Evolutionary conservation across 495 filamentous ascomycete species (phyloP).

Genomic region (Penicillium subrubescens): DNA sequence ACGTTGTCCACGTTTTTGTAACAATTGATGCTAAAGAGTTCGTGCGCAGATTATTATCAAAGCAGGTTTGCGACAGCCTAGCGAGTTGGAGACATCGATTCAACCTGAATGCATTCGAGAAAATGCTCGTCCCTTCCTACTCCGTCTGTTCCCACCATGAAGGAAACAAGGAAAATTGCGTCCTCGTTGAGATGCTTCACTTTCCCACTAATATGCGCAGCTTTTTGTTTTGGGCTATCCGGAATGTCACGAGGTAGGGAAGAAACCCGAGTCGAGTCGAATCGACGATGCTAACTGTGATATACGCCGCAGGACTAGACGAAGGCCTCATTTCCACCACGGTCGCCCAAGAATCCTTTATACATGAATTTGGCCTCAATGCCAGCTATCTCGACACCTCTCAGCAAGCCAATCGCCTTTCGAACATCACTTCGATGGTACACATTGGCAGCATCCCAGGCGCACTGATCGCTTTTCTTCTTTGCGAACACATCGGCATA

Average conservation of each 20-base stretch:
- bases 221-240: neutral
- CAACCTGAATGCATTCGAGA: no score
- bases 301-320: constrained; percentile 41
- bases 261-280: neutral
- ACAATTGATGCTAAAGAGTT: neutral
- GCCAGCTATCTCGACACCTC: constrained; percentile 43
- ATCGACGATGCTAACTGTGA: neutral
- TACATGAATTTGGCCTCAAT: constrained; percentile 27
- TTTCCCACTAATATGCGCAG: neutral
- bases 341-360: constrained; percentile 32
- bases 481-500: constrained; percentile 61
- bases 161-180: no score
- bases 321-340: constrained; percentile 57
- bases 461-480: constrained; percentile 57
- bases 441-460: constrained; percentile 61
- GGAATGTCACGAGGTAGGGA: neutral
- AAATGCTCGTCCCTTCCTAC: no score
- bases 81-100: no score
- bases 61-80: no score
- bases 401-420: constrained; percentile 52
- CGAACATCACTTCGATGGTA: constrained; percentile 66
- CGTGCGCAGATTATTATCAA: no score
- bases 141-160: no score
- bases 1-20: neutral
- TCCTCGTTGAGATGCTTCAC: neutral